These are phyloP conservation scores for Fusarium dimerum DNA, from an alignment of 2,329 filamentous ascomycete species.

Conservation along the genomic window DNA sequence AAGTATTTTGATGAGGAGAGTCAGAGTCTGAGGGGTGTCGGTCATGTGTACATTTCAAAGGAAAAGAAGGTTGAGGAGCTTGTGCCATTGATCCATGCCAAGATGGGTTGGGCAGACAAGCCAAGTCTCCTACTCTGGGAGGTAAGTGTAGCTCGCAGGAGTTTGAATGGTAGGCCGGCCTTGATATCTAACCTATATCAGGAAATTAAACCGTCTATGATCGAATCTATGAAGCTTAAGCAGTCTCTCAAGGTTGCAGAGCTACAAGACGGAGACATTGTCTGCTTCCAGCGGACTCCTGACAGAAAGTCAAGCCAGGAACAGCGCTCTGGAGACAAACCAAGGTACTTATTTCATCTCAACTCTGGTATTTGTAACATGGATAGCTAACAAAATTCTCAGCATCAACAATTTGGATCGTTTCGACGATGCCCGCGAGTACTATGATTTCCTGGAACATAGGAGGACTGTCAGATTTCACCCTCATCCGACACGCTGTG, in stretches of 20 bases:
- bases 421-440: conserved; percentile 74
- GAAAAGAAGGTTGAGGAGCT: conserved; percentile 88
- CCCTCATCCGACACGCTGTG: conserved; percentile 62
- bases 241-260: conserved; percentile 87
- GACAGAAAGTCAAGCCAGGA: conserved; percentile 46
- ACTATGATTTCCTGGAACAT: conserved; percentile 92
- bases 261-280: conserved; percentile 94
- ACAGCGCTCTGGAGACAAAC: conserved; percentile 29
- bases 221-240: conserved; percentile 90
- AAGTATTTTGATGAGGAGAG: conserved; percentile 84
- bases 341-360: background rate
- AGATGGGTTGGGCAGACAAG: conserved; percentile 84
- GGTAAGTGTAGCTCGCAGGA: conserved; percentile 38
- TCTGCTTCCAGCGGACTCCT: conserved; percentile 79
- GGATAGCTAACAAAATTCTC: background rate
- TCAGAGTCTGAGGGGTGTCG: conserved; percentile 75
- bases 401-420: conserved; percentile 44
- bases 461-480: conserved; percentile 78
- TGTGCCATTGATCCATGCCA: conserved; percentile 71
- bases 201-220: conserved; percentile 98
- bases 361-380: background rate
- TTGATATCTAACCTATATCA: conserved; percentile 28
- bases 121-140: conserved; percentile 76
- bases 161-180: background rate
- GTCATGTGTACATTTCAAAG: conserved; percentile 84